A percentile compares a stretch with the other conserved stretches of the same genome.
These are phyloP conservation scores for Xanthoceras sorbifolium DNA, from an alignment of 345 rosid genomes.

Conservation along the genomic window DNA sequence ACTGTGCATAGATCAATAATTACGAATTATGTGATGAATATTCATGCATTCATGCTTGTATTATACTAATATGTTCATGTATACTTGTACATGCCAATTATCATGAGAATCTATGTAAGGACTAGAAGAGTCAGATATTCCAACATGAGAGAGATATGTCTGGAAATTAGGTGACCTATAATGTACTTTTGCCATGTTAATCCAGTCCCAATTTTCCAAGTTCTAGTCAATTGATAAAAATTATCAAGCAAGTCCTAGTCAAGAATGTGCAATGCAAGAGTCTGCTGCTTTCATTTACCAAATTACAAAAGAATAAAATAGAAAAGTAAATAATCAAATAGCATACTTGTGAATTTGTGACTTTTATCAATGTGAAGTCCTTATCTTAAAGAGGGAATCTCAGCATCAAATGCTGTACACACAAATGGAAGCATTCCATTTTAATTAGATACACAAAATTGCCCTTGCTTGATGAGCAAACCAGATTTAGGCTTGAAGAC, in stretches of 20 bases:
- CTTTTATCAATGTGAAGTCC: too few relatives aligned
- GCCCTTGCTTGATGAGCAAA: constrained; percentile 14
- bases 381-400: not conserved
- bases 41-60: not conserved
- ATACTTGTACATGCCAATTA: not conserved
- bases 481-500: constrained; percentile 14
- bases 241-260: not conserved
- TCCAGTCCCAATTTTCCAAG: not conserved
- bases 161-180: constrained; percentile 1
- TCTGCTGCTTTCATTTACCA: not conserved
- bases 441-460: constrained; percentile 17
- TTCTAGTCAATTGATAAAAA: not conserved
- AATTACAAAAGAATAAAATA: not conserved
- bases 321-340: not conserved
- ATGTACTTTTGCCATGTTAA: not conserved
- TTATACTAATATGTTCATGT: not conserved
- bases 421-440: constrained; percentile 10
- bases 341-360: not conserved
- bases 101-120: not conserved
- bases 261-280: not conserved
- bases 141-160: not conserved
- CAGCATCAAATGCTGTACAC: constrained; percentile 9
- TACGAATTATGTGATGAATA: not conserved
- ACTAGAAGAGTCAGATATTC: not conserved
- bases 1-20: not conserved